Evolutionary conservation across 495 filamentous ascomycete genomes (phyloP).

Genomic region (Penicillium ochrochloron): DNA sequence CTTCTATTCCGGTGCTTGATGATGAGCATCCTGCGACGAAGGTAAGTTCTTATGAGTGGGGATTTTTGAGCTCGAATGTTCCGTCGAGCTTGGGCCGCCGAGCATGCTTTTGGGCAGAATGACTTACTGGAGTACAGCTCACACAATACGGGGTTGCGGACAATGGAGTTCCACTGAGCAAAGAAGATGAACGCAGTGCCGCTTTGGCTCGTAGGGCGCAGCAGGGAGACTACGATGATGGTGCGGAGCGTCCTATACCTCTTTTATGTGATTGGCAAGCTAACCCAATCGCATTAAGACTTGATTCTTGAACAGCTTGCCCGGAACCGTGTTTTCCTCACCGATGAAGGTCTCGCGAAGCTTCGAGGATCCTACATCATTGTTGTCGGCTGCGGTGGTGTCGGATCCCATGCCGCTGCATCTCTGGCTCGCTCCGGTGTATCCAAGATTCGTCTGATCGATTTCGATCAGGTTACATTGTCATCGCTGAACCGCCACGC

Average conservation of each 20-base stretch:
- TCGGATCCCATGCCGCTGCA: constrained; percentile 88
- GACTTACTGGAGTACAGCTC: constrained; percentile 55
- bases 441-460: constrained; percentile 82
- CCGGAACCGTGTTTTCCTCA: constrained; percentile 92
- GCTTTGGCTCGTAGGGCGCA: constrained; percentile 80
- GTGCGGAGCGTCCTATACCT: constrained; percentile 38
- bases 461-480: constrained; percentile 97
- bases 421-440: constrained; percentile 90
- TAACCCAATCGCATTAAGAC: constrained; percentile 53
- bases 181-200: constrained; percentile 78
- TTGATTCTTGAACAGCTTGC: constrained; percentile 95
- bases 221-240: constrained; percentile 89
- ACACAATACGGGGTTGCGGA: constrained; percentile 74
- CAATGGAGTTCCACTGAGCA: constrained; percentile 55
- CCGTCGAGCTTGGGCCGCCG: neutral
- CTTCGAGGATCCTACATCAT: constrained; percentile 83
- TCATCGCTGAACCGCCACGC: constrained; percentile 94
- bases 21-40: constrained; percentile 49
- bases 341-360: constrained; percentile 73
- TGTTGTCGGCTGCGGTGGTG: constrained; percentile 91
- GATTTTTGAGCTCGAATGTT: neutral
- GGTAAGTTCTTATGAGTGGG: constrained; percentile 24
- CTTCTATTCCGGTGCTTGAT: constrained; percentile 65
- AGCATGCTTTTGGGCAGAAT: constrained; percentile 5
- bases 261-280: neutral